phyloP scores from a whole-genome alignment of 2,329 filamentous ascomycete species.

The Cladorrhinum sp. region DNA sequence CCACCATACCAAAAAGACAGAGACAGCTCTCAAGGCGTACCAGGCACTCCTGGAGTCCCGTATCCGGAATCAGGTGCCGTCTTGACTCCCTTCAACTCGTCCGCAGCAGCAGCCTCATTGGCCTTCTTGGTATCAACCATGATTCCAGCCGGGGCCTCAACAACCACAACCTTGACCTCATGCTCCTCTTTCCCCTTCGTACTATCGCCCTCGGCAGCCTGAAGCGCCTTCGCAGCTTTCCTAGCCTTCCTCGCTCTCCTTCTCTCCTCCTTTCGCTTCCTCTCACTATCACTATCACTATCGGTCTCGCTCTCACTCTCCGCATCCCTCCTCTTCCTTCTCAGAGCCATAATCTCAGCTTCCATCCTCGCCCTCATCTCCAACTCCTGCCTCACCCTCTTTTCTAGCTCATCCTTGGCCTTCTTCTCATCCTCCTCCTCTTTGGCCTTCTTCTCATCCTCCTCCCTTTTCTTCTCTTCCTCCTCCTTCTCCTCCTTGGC shows the following conservation, averaged over 20 bases:
- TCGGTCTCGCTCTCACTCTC: conserved; percentile 15
- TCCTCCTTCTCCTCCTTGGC: conserved; percentile 34
- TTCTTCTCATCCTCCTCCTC: conserved; percentile 15
- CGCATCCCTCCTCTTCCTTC: conserved; percentile 14
- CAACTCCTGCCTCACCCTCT: conserved; percentile 27
- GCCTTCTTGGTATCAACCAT: conserved; percentile 22
- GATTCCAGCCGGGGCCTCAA: conserved; percentile 8
- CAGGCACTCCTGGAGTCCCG: conserved; percentile 25
- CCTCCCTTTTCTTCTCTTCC: conserved; percentile 30
- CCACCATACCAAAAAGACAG: neutral
- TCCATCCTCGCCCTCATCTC: conserved; percentile 28
- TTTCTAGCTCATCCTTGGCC: conserved; percentile 26
- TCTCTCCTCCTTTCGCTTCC: conserved; percentile 11
- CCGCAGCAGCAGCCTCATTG: conserved; percentile 11
- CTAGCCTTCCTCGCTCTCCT: conserved; percentile 16
- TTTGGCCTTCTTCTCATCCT: conserved; percentile 26
- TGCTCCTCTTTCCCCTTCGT: conserved; percentile 13
- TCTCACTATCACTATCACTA: conserved; percentile 19
- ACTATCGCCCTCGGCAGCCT: neutral
- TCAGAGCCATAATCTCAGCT: conserved; percentile 16
- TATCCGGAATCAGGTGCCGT: conserved; percentile 28
- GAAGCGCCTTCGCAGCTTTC: neutral
- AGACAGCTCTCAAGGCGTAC: neutral
- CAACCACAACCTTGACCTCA: conserved; percentile 6
- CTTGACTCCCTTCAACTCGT: conserved; percentile 7